A percentile compares a stretch with the other conserved stretches of the same genome.
These are phyloP conservation scores for Microcos paniculata DNA, from an alignment of 345 rosid genomes.

Conservation along the genomic window DNA sequence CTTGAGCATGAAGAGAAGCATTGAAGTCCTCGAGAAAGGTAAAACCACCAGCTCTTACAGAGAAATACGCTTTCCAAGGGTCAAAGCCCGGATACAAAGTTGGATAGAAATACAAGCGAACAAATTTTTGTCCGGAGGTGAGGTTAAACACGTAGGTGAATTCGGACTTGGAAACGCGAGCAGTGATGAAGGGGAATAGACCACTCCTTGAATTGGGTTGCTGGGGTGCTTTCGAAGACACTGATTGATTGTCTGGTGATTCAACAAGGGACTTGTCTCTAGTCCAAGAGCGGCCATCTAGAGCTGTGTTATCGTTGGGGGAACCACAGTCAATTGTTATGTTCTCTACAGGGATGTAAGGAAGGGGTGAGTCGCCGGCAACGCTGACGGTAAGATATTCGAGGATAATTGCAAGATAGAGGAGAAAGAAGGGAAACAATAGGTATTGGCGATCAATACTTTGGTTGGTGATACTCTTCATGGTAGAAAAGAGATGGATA, in stretches of 20 bases:
- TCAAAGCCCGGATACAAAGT: constrained; percentile 16
- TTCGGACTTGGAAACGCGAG: constrained; percentile 24
- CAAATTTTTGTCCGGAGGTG: constrained; percentile 23
- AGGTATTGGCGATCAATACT: neutral
- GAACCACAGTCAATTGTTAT: constrained; percentile 17
- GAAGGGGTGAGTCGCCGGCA: neutral
- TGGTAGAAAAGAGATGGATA: neutral
- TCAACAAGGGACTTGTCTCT: neutral
- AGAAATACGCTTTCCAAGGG: neutral
- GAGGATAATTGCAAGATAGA: neutral
- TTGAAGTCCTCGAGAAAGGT: constrained; percentile 38
- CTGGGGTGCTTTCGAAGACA: neutral
- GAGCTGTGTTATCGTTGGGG: neutral
- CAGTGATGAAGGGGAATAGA: constrained; percentile 24
- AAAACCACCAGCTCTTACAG: constrained; percentile 24
- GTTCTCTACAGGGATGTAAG: constrained; percentile 9
- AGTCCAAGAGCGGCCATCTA: constrained; percentile 6
- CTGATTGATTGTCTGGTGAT: neutral
- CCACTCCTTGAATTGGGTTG: neutral
- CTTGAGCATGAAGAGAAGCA: constrained; percentile 10
- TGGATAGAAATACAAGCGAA: constrained; percentile 33
- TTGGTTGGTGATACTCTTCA: neutral
- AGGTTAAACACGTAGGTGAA: constrained; percentile 24
- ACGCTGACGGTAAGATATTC: neutral
- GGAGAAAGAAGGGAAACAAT: neutral